Conservation (phyloP, 2,329 filamentous ascomycete genomes). For the Fulvia fulva region DNA sequence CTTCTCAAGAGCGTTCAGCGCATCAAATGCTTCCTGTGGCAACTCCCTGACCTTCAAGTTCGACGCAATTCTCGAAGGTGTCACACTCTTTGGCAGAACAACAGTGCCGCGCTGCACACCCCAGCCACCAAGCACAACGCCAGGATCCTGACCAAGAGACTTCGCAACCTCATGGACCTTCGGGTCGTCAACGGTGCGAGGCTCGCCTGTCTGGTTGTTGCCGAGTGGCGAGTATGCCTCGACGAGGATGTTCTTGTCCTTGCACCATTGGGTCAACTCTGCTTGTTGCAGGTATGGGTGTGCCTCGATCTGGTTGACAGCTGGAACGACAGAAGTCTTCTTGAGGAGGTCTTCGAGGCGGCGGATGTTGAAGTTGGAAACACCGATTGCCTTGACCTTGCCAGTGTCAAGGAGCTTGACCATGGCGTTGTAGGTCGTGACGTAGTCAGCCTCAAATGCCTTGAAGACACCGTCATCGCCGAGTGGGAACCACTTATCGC, state of each 20-base stretch:
- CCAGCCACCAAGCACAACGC: slow-evolving; percentile 17
- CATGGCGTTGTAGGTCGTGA: slow-evolving; percentile 26
- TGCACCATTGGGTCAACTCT: slow-evolving; percentile 20
- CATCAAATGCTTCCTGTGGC: slow-evolving; percentile 34
- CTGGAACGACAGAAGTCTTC: slow-evolving; percentile 19
- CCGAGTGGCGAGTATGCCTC: slow-evolving; percentile 23
- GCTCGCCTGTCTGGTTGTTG: slow-evolving; percentile 37
- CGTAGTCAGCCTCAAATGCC: slow-evolving; percentile 36
- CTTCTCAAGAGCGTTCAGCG: slow-evolving; percentile 40
- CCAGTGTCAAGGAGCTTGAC: slow-evolving; percentile 25
- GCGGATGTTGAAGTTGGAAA: slow-evolving; percentile 27
- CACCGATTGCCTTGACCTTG: slow-evolving; percentile 28
- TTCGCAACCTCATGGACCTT: slow-evolving; percentile 20
- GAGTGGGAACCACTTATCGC: slow-evolving; percentile 42
- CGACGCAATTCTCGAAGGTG: slow-evolving; percentile 22
- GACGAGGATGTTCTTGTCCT: slow-evolving; percentile 22
- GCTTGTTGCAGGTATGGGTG: slow-evolving; percentile 24
- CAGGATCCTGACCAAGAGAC: slow-evolving; percentile 12
- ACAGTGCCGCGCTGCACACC: slow-evolving; percentile 19
- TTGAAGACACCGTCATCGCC: slow-evolving; percentile 39
- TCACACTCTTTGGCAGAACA: slow-evolving; percentile 22
- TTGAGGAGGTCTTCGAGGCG: slow-evolving; percentile 24
- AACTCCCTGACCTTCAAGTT: slow-evolving; percentile 31
- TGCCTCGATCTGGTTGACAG: slow-evolving; percentile 26
- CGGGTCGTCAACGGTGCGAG: slow-evolving; percentile 18